phyloP scores from a whole-genome alignment of 1,284 basidiomycete genomes.

The Trametes pubescens region DNA sequence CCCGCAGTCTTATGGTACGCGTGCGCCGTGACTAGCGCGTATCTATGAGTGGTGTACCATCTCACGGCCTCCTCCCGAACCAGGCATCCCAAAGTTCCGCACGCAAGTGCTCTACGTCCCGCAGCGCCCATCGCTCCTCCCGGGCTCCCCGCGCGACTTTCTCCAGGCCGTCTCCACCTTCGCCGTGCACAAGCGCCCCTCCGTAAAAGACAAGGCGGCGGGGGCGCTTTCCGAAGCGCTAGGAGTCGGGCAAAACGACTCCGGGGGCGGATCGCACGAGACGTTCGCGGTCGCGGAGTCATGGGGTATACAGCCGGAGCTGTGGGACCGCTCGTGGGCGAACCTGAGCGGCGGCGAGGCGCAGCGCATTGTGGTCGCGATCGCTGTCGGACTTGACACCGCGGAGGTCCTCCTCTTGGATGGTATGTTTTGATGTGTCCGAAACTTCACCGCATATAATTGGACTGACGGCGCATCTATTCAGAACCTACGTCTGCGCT shows the following conservation, averaged over 20 bases:
- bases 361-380: conserved; percentile 81
- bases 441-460: too few relatives aligned
- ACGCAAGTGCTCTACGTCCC: conserved; percentile 85
- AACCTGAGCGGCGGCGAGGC: conserved; percentile 85
- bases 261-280: conserved; percentile 36
- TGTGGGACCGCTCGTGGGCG: conserved; percentile 84
- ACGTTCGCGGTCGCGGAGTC: conserved; percentile 63
- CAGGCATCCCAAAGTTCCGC: conserved; percentile 80
- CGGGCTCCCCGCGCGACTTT: conserved; percentile 81
- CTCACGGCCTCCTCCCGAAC: neutral
- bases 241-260: conserved; percentile 33
- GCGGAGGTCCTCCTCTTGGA: conserved; percentile 87
- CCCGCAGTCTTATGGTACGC: conserved; percentile 60
- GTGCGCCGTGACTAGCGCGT: too few relatives aligned
- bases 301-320: conserved; percentile 72
- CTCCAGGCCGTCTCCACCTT: conserved; percentile 65
- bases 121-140: conserved; percentile 84
- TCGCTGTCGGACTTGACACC: conserved; percentile 73
- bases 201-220: conserved; percentile 28
- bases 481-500: conserved; percentile 89
- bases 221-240: conserved; percentile 13
- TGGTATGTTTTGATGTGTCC: conserved; percentile 57
- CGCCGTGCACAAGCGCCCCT: conserved; percentile 52
- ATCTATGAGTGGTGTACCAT: neutral
- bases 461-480: neutral